Conservation (phyloP, 768 basidiomycete species). For the Tephrocybe sp. region DNA sequence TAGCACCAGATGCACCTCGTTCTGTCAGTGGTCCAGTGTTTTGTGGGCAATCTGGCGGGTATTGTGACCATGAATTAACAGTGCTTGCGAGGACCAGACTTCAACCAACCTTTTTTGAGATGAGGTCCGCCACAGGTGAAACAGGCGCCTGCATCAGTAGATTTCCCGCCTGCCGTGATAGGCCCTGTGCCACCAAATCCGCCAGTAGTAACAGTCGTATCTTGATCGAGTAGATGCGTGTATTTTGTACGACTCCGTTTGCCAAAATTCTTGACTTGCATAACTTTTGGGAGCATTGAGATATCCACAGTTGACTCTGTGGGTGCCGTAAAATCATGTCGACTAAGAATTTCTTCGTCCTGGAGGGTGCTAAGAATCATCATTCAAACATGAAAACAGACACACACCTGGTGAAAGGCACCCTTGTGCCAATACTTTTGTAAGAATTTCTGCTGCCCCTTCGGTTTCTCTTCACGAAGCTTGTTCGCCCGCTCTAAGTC, state of each 20-base stretch:
- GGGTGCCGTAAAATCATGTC: slow-evolving; percentile 85
- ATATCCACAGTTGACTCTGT: slow-evolving; percentile 89
- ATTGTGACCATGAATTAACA: background rate
- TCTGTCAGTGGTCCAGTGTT: slow-evolving; percentile 37
- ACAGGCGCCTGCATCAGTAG: slow-evolving; percentile 66
- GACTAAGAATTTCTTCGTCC: slow-evolving; percentile 85
- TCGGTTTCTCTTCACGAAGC: slow-evolving; percentile 81
- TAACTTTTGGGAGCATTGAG: slow-evolving; percentile 85
- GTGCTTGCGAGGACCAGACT: background rate
- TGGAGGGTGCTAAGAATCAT: background rate
- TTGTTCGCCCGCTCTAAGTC: slow-evolving; percentile 86
- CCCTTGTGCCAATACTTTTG: slow-evolving; percentile 99
- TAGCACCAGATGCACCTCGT: slow-evolving; percentile 32
- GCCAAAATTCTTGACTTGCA: slow-evolving; percentile 96
- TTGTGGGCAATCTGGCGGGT: slow-evolving; percentile 46
- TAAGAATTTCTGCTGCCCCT: slow-evolving; percentile 88
- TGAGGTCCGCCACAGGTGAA: slow-evolving; percentile 95
- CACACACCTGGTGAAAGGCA: slow-evolving; percentile 88
- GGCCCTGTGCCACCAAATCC: slow-evolving; percentile 64
- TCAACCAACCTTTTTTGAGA: slow-evolving; percentile 73
- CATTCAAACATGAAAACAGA: background rate
- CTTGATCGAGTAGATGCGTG: slow-evolving; percentile 93
- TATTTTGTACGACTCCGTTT: slow-evolving; percentile 93
- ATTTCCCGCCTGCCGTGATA: slow-evolving; percentile 54
- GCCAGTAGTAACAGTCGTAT: slow-evolving; percentile 66